Percentiles rank a stretch among this genome's conserved stretches.
phyloP scores from a whole-genome alignment of 2,329 filamentous ascomycete genomes.

The Myotisia sp. region DNA sequence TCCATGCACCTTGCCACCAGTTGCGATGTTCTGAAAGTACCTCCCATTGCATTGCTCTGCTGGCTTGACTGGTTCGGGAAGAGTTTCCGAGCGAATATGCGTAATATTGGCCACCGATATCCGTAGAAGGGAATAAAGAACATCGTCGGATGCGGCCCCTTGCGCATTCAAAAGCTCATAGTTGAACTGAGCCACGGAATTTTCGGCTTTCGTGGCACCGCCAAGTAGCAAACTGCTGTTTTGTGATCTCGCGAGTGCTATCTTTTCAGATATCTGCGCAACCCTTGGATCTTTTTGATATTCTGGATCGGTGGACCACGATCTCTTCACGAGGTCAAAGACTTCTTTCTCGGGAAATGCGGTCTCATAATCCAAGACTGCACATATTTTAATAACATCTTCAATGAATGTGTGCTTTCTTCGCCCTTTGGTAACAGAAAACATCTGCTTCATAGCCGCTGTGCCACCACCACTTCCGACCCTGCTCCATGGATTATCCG shows the following conservation, averaged over 20 bases:
- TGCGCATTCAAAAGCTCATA: constrained; percentile 8
- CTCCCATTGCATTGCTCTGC: constrained; percentile 5
- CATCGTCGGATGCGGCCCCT: constrained; percentile 1
- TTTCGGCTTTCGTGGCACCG: constrained; percentile 1
- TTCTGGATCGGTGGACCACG: constrained; percentile 8
- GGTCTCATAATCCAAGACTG: constrained; percentile 7
- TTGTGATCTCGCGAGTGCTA: constrained; percentile 2
- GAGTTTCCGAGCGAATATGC: constrained; percentile 9
- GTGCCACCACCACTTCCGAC: constrained; percentile 8
- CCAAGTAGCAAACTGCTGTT: constrained; percentile 9
- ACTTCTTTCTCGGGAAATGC: constrained; percentile 7
- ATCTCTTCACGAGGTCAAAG: constrained; percentile 8
- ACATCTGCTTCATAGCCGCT: constrained; percentile 10
- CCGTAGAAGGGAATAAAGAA: constrained; percentile 7
- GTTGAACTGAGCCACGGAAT: constrained; percentile 8
- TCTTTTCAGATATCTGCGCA: constrained; percentile 7
- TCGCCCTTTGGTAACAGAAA: constrained; percentile 8
- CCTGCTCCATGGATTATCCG: constrained; percentile 9
- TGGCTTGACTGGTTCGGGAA: constrained; percentile 9
- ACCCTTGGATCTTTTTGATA: constrained; percentile 7
- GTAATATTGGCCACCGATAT: constrained; percentile 9
- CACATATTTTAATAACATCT: constrained; percentile 6
- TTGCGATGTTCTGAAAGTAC: constrained; percentile 8
- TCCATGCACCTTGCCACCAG: constrained; percentile 7
- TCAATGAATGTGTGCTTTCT: constrained; percentile 8